Evolutionary conservation across 2,329 filamentous ascomycete genomes (phyloP), one percentile per base, ranked within the genome.

Genomic region (Myriosclerotinia curreyana): DNA sequence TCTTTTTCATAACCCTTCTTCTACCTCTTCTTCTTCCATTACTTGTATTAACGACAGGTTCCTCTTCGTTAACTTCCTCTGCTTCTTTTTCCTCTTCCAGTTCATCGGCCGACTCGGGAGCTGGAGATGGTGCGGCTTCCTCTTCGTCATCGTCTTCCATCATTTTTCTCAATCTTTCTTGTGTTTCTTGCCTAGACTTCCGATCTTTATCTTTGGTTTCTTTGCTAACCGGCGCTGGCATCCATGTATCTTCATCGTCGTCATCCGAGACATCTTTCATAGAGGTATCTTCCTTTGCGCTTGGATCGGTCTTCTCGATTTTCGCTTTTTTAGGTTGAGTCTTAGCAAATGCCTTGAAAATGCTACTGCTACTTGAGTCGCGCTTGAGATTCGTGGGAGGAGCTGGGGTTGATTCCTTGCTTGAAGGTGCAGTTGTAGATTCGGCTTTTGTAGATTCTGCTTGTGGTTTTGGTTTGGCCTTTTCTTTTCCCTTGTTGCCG

Each of bases 1-100:
- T 90, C 81, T 96, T 96, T 78, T 91, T 92, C 85, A 90, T 91
- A 9, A 97, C 85, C 71, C 88, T 86, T 69, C 93, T 84, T 74
- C 85, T 88, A 40, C 91, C 92, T 68, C 92, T 85, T 65, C 90
- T 83, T 48, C 92, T 84, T 0, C 89, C 90, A 64, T 83, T 85
- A 66, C 80, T 76, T 2, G 82, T 77, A 1, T 81, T 83, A 8
- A 88, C 77, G 7, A 83, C 77, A 65, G 76, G 76, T 53, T 69
- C 66, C 31, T 67, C 65, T 22, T 65, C 63, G 31, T 67, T 62
- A 1, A 79, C 76, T 62, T 83, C 79, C 59, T 79, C 75, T n/a
- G 79, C 75, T n/a, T 50, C 34, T 14, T 76, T 74, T 38, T 77
- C 74, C 28, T 77, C 75, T 65, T 14, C 76, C 20, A 52, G 28